Conservation (phyloP, 2,329 filamentous ascomycete genomes). For the Arthrobotrys sinensis region DNA sequence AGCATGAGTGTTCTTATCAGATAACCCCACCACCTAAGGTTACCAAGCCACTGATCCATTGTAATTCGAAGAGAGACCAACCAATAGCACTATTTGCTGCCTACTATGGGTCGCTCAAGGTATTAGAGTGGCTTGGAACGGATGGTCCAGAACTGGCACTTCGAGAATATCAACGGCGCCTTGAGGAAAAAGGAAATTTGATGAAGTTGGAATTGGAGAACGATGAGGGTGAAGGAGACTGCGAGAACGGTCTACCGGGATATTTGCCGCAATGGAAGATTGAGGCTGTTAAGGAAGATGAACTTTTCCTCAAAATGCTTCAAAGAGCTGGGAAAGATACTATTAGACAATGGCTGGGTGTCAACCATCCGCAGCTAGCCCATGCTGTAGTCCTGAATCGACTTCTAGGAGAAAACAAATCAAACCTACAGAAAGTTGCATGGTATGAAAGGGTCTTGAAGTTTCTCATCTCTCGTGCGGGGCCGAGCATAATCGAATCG, state of each 20-base stretch:
- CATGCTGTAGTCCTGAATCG: constrained; percentile 61
- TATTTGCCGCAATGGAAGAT: too few relatives aligned
- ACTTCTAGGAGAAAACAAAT: constrained; percentile 59
- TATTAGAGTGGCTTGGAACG: constrained; percentile 82
- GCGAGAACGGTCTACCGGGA: too few relatives aligned
- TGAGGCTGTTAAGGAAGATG: too few relatives aligned
- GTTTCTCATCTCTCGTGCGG: constrained; percentile 75
- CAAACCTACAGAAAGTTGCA: constrained; percentile 18
- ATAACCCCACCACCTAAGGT: too few relatives aligned
- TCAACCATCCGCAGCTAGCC: constrained; percentile 55
- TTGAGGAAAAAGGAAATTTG: neutral
- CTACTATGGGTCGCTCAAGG: constrained; percentile 73
- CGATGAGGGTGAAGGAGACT: neutral
- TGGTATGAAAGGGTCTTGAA: constrained; percentile 68
- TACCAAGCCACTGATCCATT: too few relatives aligned
- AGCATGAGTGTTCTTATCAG: neutral
- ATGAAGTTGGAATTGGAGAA: neutral
- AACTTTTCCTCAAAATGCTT: neutral
- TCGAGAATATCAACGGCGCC: constrained; percentile 36
- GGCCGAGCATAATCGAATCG: constrained; percentile 76
- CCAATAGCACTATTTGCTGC: constrained; percentile 35
- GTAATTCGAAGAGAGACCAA: constrained; percentile 67
- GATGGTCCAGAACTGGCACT: constrained; percentile 77
- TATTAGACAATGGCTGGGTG: constrained; percentile 60
- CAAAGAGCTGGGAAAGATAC: constrained; percentile 35